Percentiles rank a stretch among this genome's conserved stretches.
Evolutionary conservation across 169 alveolate species (phyloP).

Genomic region (Cryptosporidium meleagridis): DNA sequence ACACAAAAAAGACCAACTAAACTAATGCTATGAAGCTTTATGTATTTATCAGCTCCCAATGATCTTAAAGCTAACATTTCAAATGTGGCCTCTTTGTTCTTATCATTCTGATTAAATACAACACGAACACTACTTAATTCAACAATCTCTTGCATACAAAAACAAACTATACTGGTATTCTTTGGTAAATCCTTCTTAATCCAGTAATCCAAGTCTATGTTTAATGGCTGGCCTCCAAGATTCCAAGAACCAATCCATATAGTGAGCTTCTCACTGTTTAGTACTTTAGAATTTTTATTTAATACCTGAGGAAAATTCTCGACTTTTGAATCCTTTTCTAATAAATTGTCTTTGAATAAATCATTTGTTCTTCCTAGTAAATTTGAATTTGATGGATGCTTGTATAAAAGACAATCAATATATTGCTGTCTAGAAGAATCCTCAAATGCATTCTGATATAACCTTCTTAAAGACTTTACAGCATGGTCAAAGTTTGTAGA

Average conservation of each 20-base stretch:
- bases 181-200: background rate
- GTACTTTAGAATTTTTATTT: background rate
- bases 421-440: constrained; percentile 90
- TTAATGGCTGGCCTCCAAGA: constrained; percentile 73
- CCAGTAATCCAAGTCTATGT: constrained; percentile 14
- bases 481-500: constrained; percentile 88
- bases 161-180: constrained; percentile 60
- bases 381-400: constrained; percentile 77
- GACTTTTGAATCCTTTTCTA: background rate
- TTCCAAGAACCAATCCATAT: constrained; percentile 80
- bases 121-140: constrained; percentile 62
- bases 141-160: constrained; percentile 60
- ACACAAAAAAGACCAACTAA: constrained; percentile 88
- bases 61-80: constrained; percentile 35
- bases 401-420: constrained; percentile 84
- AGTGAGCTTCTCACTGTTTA: constrained; percentile 49
- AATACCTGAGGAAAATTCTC: background rate
- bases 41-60: constrained; percentile 75
- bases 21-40: constrained; percentile 79
- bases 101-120: constrained; percentile 57
- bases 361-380: background rate
- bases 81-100: constrained; percentile 57
- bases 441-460: constrained; percentile 87
- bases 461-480: constrained; percentile 85
- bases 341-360: background rate